phyloP scores from a whole-genome alignment of 352 stramenopile genomes.

The Pythium scleroteichum region DNA sequence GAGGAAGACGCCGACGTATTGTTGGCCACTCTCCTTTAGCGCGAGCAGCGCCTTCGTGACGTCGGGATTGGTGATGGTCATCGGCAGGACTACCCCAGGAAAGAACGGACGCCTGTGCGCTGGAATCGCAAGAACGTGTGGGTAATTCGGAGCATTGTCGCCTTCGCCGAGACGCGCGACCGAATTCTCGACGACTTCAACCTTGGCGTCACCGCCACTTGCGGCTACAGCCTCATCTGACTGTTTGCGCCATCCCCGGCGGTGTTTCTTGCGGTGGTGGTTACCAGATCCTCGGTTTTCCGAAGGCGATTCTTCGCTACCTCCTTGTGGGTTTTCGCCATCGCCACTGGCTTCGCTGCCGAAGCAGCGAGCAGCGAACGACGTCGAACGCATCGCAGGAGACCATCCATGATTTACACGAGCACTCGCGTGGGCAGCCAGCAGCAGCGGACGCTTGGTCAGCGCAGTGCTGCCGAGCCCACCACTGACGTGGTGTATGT shows the following conservation, averaged over 20 bases:
- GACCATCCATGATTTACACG: background rate
- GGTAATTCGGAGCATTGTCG: slow-evolving; percentile 67
- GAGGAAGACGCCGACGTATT: slow-evolving; percentile 95
- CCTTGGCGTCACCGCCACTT: slow-evolving; percentile 23
- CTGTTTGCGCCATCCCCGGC: slow-evolving; percentile 20
- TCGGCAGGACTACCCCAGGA: slow-evolving; percentile 76
- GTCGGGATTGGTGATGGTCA: slow-evolving; percentile 85
- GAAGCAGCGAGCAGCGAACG: slow-evolving; percentile 23
- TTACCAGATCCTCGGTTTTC: background rate
- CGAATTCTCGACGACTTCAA: slow-evolving; percentile 67
- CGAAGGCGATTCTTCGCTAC: slow-evolving; percentile 1
- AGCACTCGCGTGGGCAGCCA: slow-evolving; percentile 3
- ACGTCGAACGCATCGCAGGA: slow-evolving; percentile 20
- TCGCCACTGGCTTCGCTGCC: slow-evolving; percentile 22
- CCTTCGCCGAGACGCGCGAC: slow-evolving; percentile 63
- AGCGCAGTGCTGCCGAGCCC: slow-evolving; percentile 6
- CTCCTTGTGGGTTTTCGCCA: slow-evolving; percentile 28
- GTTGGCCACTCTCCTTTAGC: slow-evolving; percentile 81
- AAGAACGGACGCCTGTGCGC: slow-evolving; percentile 80
- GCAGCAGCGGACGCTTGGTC: background rate
- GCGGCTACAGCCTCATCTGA: slow-evolving; percentile 1
- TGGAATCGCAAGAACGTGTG: slow-evolving; percentile 79
- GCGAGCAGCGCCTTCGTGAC: slow-evolving; percentile 89
- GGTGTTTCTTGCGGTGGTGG: slow-evolving; percentile 25
- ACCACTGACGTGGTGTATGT: slow-evolving; percentile 18